Percentiles rank a stretch among this genome's conserved stretches.
phyloP scores from a whole-genome alignment of 768 basidiomycete species.

The Pisolithus tinctorius region DNA sequence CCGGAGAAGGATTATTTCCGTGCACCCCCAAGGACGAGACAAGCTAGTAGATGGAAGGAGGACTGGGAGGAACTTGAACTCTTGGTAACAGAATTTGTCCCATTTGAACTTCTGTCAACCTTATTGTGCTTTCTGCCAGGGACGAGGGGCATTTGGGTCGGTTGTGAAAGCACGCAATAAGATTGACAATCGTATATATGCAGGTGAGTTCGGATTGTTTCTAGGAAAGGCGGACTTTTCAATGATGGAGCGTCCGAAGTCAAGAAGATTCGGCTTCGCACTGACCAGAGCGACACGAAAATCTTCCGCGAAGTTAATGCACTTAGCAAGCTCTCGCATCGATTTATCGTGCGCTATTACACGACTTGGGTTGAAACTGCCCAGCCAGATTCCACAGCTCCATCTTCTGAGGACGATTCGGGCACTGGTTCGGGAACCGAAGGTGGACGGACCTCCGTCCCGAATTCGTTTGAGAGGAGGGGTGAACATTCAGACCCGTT shows the following conservation, averaged over 20 bases:
- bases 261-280: slow-evolving; percentile 82
- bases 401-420: slow-evolving; percentile 40
- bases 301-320: slow-evolving; percentile 91
- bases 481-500: slow-evolving; percentile 53
- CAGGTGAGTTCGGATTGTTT: slow-evolving; percentile 40
- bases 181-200: slow-evolving; percentile 81
- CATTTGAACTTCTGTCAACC: background rate
- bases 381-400: slow-evolving; percentile 42
- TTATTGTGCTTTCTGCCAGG: slow-evolving; percentile 35
- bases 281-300: slow-evolving; percentile 72
- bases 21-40: slow-evolving; percentile 32
- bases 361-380: slow-evolving; percentile 84
- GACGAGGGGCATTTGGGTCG: slow-evolving; percentile 87
- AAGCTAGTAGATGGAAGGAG: slow-evolving; percentile 79
- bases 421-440: slow-evolving; percentile 32
- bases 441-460: slow-evolving; percentile 53
- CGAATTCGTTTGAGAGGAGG: slow-evolving; percentile 29
- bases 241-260: slow-evolving; percentile 33
- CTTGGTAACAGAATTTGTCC: slow-evolving; percentile 39
- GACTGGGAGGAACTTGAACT: slow-evolving; percentile 94
- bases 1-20: slow-evolving; percentile 65
- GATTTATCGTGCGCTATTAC: slow-evolving; percentile 87
- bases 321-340: slow-evolving; percentile 80
- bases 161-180: slow-evolving; percentile 91
- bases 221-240: background rate